phyloP scores from a whole-genome alignment of 345 rosid genomes.

The Euphorbia peplus region DNA sequence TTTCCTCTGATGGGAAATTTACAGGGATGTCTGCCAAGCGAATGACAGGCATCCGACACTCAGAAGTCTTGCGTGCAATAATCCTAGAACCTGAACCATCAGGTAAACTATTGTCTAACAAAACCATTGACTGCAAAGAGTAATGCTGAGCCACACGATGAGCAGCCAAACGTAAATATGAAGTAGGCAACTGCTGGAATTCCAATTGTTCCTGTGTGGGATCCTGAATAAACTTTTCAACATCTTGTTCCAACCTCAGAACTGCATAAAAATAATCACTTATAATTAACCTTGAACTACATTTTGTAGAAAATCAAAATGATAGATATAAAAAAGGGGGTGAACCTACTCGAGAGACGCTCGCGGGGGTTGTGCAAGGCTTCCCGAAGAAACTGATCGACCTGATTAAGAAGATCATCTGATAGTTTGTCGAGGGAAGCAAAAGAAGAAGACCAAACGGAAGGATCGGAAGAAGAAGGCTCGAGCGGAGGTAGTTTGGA shows the following conservation, averaged over 20 bases:
- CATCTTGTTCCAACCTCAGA: constrained; percentile 77
- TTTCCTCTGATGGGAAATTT: constrained; percentile 55
- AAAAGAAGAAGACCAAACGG: constrained; percentile 10
- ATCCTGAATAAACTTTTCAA: constrained; percentile 63
- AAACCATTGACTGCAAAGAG: constrained; percentile 75
- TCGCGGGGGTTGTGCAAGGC: constrained; percentile 78
- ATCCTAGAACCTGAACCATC: constrained; percentile 70
- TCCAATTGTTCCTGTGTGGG: constrained; percentile 62
- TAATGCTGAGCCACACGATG: constrained; percentile 88
- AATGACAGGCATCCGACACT: constrained; percentile 48
- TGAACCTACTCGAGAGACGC: constrained; percentile 64
- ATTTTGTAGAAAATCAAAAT: not conserved
- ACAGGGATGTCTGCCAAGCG: constrained; percentile 77
- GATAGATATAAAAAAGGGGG: not conserved
- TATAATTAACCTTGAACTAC: not conserved
- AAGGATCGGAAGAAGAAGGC: constrained; percentile 15
- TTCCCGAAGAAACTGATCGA: constrained; percentile 77
- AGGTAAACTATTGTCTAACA: constrained; percentile 55
- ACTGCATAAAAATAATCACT: constrained; percentile 36
- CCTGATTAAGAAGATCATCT: constrained; percentile 47
- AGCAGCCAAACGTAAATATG: constrained; percentile 75
- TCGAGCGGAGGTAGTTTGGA: constrained; percentile 10
- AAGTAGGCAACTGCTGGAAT: constrained; percentile 78
- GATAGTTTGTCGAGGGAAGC: constrained; percentile 21
- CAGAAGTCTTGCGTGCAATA: constrained; percentile 65